Base-by-base conservation (phyloP, 768 basidiomycete genomes). In the Pulveroboletus sp. region DNA sequence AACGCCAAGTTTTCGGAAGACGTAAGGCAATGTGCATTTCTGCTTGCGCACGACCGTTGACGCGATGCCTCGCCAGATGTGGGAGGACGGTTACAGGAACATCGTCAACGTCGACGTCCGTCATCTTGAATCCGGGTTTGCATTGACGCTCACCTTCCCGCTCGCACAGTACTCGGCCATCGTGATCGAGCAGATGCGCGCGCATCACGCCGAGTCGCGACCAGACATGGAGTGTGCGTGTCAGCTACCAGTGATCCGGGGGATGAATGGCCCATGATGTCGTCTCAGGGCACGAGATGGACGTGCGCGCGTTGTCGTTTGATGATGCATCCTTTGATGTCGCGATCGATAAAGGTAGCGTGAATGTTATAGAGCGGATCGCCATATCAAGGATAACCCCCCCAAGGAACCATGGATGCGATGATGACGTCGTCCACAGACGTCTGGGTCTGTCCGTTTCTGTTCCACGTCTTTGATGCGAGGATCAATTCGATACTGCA, bases 351-450 rank as follows among this genome's bases (percentile, higher is more conserved):
- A 93, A 93, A 78, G 89, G 80, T 77, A 43, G 13, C 29, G 46
- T n/a, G n/a, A n/a, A n/a, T n/a, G n/a, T n/a, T n/a, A n/a, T n/a
- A n/a, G n/a, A n/a, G n/a, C n/a, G n/a, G n/a, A n/a, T n/a, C n/a
- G n/a, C n/a, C n/a, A n/a, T 39, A 6, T 41, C 27, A 20, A 53
- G 26, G n/a, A n/a, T 17, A 24, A 29, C 10, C 23, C 19, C 34
- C 11, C 27, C 32, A 49, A 80, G 78, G 87, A 14, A 91, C 89
- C 2, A 90, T 93, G 88, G 90, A 93, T 63, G 87, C 89, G 3
- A 86, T 93, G 85, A 83, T 92, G 82, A 83, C 90, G 0, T 73
- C 79, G 1, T 87, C 88, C 62, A 83, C 85, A 16, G 85, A 89
- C 57, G 83, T 89, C 48, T 92, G 90, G 89, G 88, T 86, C 56